Percentiles rank a stretch among this genome's conserved stretches.
Conservation (phyloP, 2,329 filamentous ascomycete species). For the Neodidymelliopsis sp. region DNA sequence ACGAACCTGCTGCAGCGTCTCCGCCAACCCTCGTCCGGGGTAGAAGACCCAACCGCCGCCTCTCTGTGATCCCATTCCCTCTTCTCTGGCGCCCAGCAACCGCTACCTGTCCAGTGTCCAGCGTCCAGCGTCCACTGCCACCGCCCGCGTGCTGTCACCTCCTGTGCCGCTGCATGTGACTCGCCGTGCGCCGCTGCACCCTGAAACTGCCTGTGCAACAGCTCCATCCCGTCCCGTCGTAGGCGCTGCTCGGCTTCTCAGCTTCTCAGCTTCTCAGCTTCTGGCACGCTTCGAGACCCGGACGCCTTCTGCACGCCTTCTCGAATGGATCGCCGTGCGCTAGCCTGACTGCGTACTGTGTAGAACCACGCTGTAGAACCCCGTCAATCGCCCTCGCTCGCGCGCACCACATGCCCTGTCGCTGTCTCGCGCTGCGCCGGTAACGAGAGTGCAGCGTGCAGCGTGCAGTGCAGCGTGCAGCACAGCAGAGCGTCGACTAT, state of each 20-base stretch:
- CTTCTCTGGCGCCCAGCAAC: background rate
- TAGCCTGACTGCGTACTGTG: constrained; percentile 1
- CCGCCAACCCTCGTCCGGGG: constrained; percentile 2
- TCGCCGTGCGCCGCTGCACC: constrained; percentile 26
- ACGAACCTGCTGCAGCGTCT: background rate
- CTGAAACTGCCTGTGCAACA: constrained; percentile 38
- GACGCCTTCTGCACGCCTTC: constrained; percentile 21
- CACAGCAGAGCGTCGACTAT: constrained; percentile 31
- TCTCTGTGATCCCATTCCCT: background rate
- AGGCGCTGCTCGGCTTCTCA: constrained; percentile 17
- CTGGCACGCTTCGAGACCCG: constrained; percentile 6
- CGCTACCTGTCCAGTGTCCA: too few species aligned
- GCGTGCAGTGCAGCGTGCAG: too few species aligned
- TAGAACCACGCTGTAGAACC: constrained; percentile 3
- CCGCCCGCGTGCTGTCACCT: constrained; percentile 1
- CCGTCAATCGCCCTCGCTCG: constrained; percentile 9
- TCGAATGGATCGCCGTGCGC: constrained; percentile 12
- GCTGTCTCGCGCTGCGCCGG: constrained; percentile 24
- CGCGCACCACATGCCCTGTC: constrained; percentile 33
- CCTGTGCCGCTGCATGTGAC: constrained; percentile 18
- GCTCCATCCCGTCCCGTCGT: constrained; percentile 17
- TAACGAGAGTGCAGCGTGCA: constrained; percentile 17
- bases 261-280: constrained; percentile 18
- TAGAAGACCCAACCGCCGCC: background rate
- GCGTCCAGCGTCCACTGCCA: background rate